These are phyloP conservation scores for Puccinellia tenuiflora DNA, from an alignment of 176 grass and related monocot species.

Conservation along the genomic window DNA sequence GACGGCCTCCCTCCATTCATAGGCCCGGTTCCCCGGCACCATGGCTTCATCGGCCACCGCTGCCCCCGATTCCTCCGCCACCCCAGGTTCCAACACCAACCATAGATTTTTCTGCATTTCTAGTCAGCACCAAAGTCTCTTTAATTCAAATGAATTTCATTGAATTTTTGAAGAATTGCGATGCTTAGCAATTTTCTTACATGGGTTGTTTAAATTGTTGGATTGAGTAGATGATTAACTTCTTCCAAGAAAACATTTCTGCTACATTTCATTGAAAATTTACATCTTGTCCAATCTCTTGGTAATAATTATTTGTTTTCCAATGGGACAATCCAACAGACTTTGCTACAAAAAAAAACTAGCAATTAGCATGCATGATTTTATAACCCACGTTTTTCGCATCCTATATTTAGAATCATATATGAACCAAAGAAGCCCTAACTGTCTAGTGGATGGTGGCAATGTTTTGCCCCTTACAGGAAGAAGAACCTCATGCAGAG, in stretches of 20 bases:
- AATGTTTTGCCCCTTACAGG: neutral
- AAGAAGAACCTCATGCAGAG: neutral
- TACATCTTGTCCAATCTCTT: neutral
- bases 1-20: slow-evolving; percentile 19
- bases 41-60: neutral
- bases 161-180: neutral
- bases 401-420: neutral
- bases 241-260: neutral
- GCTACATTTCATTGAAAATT: neutral
- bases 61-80: neutral
- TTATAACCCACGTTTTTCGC: neutral
- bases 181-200: neutral
- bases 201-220: neutral
- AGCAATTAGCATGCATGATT: neutral
- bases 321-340: neutral
- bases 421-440: neutral
- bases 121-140: neutral
- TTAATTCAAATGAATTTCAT: neutral
- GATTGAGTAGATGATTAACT: neutral
- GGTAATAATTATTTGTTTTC: neutral
- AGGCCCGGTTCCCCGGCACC: neutral
- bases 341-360: neutral
- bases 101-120: neutral
- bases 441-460: neutral
- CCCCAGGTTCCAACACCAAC: neutral